phyloP scores from a whole-genome alignment of 2,329 filamentous ascomycete species.

The Leptographium wingfieldii region DNA sequence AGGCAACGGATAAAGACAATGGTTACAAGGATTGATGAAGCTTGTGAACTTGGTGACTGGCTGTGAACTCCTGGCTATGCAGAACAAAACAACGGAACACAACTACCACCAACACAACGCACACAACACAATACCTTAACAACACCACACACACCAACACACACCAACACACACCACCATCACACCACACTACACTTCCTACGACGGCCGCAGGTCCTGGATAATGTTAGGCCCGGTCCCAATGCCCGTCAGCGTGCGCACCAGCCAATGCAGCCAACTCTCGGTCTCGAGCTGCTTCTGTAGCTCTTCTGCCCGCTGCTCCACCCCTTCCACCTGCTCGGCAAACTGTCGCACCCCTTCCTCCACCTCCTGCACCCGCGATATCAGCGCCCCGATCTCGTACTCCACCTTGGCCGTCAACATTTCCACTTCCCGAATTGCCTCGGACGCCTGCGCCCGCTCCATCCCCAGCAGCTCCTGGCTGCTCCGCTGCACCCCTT shows the following conservation, averaged over 20 bases:
- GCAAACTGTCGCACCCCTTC: conserved; percentile 71
- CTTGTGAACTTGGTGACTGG: background rate
- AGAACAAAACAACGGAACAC: too few species aligned
- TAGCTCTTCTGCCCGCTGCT: conserved; percentile 49
- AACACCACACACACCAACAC: background rate
- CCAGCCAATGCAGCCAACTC: conserved; percentile 52
- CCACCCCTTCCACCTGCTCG: conserved; percentile 60
- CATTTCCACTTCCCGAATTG: conserved; percentile 66
- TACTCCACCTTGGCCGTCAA: conserved; percentile 82
- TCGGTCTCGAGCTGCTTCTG: conserved; percentile 50
- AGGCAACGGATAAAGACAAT: background rate
- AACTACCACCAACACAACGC: background rate
- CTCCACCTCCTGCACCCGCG: conserved; percentile 77
- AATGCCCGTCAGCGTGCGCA: conserved; percentile 47
- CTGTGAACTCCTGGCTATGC: too few species aligned
- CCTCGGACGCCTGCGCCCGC: conserved; percentile 54
- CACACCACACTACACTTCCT: background rate
- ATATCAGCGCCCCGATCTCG: conserved; percentile 68
- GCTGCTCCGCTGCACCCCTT: conserved; percentile 52
- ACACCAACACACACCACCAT: background rate
- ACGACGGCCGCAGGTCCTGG: conserved; percentile 8
- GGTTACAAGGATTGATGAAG: background rate
- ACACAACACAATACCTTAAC: background rate
- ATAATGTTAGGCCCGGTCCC: conserved; percentile 47
- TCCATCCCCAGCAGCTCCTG: conserved; percentile 60